phyloP scores from a whole-genome alignment of 2,329 filamentous ascomycete species.

The Hymenoscyphus linearis region DNA sequence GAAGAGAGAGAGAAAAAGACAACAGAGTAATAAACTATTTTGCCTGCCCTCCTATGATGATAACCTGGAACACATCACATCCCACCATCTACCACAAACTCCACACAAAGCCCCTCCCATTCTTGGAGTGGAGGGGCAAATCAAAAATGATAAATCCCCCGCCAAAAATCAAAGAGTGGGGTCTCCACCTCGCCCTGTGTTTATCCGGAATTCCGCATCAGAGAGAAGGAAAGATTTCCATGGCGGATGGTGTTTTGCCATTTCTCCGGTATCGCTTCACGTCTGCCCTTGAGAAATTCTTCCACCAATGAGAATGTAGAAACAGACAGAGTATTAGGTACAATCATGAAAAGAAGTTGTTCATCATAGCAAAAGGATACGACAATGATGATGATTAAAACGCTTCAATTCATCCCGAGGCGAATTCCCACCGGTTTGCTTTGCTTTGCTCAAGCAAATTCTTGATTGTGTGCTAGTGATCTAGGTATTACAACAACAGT shows the following conservation, averaged over 20 bases:
- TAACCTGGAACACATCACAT: not conserved
- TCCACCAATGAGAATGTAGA: not conserved
- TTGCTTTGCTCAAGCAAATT: not conserved
- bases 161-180: not conserved
- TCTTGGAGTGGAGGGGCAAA: constrained; percentile 3
- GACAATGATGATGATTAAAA: not conserved
- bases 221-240: not conserved
- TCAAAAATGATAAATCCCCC: not conserved
- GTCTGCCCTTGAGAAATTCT: not conserved
- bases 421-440: not conserved
- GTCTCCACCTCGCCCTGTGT: not conserved
- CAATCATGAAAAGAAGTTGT: not conserved
- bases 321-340: no score
- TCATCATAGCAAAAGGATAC: not conserved
- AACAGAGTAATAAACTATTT: not conserved
- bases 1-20: not conserved
- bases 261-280: not conserved
- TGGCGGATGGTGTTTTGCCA: not conserved
- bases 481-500: constrained; percentile 1
- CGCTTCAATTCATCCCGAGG: not conserved
- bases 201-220: not conserved
- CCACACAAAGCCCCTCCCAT: not conserved
- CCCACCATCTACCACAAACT: not conserved
- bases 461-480: not conserved
- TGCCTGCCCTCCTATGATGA: not conserved